These are phyloP conservation scores for Gossypium ekmanianum DNA, from an alignment of 345 rosid genomes.

Conservation along the genomic window DNA sequence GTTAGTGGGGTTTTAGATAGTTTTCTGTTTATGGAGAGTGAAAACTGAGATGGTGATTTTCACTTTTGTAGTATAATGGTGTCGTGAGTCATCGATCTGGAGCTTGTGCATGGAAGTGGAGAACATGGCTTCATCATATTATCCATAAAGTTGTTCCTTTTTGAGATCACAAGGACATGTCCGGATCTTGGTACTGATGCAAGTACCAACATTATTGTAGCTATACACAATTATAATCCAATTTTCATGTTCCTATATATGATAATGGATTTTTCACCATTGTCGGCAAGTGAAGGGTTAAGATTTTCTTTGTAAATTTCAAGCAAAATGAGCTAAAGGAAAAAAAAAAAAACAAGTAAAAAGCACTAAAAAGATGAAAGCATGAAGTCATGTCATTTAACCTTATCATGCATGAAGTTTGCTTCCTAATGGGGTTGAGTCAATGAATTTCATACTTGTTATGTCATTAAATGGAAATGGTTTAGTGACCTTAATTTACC, in stretches of 20 bases:
- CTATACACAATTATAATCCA: not conserved
- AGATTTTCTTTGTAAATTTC: not conserved
- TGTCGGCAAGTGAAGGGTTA: conserved; percentile 5
- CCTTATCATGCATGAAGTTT: not conserved
- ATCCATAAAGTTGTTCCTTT: conserved; percentile 17
- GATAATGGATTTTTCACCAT: not conserved
- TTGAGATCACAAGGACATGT: conserved; percentile 20
- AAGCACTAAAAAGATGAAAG: not conserved
- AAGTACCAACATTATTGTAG: conserved; percentile 27
- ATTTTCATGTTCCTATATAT: conserved; percentile 5
- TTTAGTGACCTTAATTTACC: not conserved
- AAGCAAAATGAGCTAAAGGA: not conserved
- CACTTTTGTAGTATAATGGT: conserved; percentile 13
- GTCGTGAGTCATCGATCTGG: conserved; percentile 9
- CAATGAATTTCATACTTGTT: not conserved
- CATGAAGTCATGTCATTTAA: conserved; percentile 3
- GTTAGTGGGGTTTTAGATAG: not conserved
- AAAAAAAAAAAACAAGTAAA: not conserved
- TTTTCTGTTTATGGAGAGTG: not conserved
- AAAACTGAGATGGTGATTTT: not conserved
- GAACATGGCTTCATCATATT: conserved; percentile 17
- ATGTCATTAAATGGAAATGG: not conserved
- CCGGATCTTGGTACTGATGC: conserved; percentile 26
- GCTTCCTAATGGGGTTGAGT: not conserved
- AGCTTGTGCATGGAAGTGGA: conserved; percentile 18